Percentiles rank a stretch among this genome's conserved stretches.
These are phyloP conservation scores for Lablab purpureus DNA, from an alignment of 306 rosid species.

Conservation along the genomic window DNA sequence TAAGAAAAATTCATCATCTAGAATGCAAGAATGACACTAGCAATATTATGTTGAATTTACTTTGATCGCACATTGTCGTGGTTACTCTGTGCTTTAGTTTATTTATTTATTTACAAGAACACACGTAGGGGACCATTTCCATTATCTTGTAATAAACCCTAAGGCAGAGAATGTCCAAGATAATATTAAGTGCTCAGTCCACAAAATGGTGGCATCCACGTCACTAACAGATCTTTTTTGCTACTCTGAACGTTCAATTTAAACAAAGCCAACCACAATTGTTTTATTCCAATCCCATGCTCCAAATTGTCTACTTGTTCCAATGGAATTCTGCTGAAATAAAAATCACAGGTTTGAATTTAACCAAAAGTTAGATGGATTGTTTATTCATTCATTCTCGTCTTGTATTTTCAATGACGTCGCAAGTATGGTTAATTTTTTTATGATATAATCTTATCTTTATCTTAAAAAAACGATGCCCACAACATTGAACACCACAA, in stretches of 20 bases:
- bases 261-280: conserved; percentile 36
- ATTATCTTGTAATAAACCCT: conserved; percentile 39
- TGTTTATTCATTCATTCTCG: conserved; percentile 14
- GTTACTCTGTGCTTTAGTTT: background rate
- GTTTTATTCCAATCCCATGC: conserved; percentile 31
- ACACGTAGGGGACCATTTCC: conserved; percentile 47
- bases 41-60: background rate
- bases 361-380: background rate
- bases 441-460: conserved; percentile 46
- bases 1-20: background rate
- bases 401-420: conserved; percentile 27
- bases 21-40: background rate
- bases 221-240: conserved; percentile 45
- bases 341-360: conserved; percentile 24
- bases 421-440: conserved; percentile 9
- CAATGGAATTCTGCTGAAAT: conserved; percentile 18
- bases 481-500: conserved; percentile 46
- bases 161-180: conserved; percentile 38
- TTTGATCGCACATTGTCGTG: background rate
- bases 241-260: conserved; percentile 4
- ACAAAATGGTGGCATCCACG: conserved; percentile 64
- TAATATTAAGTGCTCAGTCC: conserved; percentile 59
- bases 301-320: conserved; percentile 27
- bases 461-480: conserved; percentile 40
- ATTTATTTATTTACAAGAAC: background rate